A percentile compares a stretch with the other conserved stretches of the same genome.
These are phyloP conservation scores for Rhodotorula diobovata DNA, from an alignment of 768 basidiomycete species.

Conservation along the genomic window DNA sequence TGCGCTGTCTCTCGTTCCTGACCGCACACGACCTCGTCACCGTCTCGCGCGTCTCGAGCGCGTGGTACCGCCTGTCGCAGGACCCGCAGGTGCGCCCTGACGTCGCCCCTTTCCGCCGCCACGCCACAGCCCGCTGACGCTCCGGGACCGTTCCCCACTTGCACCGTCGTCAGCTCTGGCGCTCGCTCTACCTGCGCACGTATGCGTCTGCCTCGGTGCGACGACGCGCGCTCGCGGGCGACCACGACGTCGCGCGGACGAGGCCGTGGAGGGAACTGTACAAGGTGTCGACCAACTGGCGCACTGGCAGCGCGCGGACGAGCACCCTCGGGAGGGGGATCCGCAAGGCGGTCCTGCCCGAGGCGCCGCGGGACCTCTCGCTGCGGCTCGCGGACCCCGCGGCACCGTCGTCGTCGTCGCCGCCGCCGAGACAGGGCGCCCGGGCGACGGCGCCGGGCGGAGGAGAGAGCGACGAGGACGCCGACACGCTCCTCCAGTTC, in stretches of 20 bases:
- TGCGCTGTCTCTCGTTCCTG: slow-evolving; percentile 31
- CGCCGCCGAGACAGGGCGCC: neutral
- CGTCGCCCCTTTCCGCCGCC: neutral
- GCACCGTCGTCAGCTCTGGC: slow-evolving; percentile 25
- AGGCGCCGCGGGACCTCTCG: neutral
- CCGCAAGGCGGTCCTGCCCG: slow-evolving; percentile 15
- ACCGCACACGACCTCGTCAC: slow-evolving; percentile 15
- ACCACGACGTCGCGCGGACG: neutral
- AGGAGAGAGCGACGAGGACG: neutral
- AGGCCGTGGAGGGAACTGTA: slow-evolving; percentile 32
- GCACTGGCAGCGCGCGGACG: slow-evolving; percentile 16
- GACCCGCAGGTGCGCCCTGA: slow-evolving; percentile 28
- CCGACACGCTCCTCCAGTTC: slow-evolving; percentile 26
- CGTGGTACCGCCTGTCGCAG: slow-evolving; percentile 31
- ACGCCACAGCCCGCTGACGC: neutral
- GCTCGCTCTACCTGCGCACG: slow-evolving; percentile 20
- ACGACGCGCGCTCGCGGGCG: neutral
- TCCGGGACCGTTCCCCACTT: neutral
- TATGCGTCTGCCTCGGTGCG: slow-evolving; percentile 8
- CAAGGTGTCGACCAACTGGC: slow-evolving; percentile 35
- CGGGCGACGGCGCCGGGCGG: too few species aligned
- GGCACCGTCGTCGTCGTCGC: neutral
- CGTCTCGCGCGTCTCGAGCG: slow-evolving; percentile 17
- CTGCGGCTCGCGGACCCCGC: neutral
- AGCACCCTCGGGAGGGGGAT: slow-evolving; percentile 4